Evolutionary conservation across 805 yeast genomes (phyloP).

Genomic region (Cyberlindnera subsufficiens): DNA sequence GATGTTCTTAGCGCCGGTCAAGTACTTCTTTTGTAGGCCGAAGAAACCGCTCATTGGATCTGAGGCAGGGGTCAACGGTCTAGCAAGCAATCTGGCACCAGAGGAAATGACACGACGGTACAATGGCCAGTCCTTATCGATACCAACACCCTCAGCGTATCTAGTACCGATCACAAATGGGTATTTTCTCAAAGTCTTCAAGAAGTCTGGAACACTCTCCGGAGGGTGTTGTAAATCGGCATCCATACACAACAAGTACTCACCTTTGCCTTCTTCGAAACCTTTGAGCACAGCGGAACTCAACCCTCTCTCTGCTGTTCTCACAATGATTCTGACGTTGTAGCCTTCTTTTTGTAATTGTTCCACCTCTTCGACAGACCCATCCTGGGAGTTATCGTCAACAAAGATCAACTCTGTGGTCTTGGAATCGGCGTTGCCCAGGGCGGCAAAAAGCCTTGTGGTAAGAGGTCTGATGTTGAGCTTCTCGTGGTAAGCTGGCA

Average conservation of each 20-base stretch:
- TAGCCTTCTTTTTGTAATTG: constrained; percentile 37
- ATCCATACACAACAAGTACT: constrained; percentile 45
- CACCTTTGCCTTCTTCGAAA: constrained; percentile 40
- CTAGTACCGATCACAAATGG: constrained; percentile 46
- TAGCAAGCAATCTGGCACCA: constrained; percentile 44
- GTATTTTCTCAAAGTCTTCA: constrained; percentile 32
- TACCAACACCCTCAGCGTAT: constrained; percentile 50
- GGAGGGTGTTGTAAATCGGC: constrained; percentile 52
- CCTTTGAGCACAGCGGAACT: constrained; percentile 46
- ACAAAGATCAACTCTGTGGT: constrained; percentile 43
- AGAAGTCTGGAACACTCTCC: constrained; percentile 40
- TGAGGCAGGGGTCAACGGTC: constrained; percentile 44
- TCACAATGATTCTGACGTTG: constrained; percentile 42
- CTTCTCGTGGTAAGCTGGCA: constrained; percentile 47
- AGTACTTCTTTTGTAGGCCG: constrained; percentile 41
- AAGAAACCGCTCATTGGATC: constrained; percentile 52
- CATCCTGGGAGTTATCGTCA: constrained; percentile 46
- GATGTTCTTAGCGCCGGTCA: constrained; percentile 28
- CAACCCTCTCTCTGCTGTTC: constrained; percentile 45
- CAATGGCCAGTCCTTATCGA: constrained; percentile 48
- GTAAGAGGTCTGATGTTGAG: constrained; percentile 44
- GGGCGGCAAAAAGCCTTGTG: constrained; percentile 41
- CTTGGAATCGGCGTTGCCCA: constrained; percentile 36
- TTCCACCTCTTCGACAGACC: constrained; percentile 47
- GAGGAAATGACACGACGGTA: constrained; percentile 43